Percentiles rank a stretch among this genome's conserved stretches.
Conservation (phyloP, 2,329 filamentous ascomycete species). For the Calonectria pseudoreteaudii region DNA sequence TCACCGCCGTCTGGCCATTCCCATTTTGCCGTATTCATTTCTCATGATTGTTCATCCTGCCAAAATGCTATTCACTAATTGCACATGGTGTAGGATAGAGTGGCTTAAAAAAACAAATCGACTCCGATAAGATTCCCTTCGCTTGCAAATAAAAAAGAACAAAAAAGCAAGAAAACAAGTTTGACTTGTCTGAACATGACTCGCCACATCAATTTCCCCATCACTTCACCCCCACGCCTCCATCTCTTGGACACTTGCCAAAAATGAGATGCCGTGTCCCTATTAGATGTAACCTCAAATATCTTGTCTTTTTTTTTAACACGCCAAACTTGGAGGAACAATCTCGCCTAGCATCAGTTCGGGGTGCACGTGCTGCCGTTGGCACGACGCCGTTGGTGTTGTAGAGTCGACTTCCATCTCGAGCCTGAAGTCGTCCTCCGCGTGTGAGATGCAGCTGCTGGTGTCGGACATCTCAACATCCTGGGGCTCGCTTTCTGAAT, state of each 20-base stretch:
- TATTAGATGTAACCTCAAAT: neutral
- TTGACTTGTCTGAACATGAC: neutral
- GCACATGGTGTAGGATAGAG: neutral
- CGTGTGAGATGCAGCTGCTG: conserved; percentile 50
- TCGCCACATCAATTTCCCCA: neutral
- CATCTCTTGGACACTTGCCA: neutral
- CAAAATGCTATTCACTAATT: conserved; percentile 30
- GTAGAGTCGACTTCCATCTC: conserved; percentile 52
- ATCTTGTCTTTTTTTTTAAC: conserved; percentile 48
- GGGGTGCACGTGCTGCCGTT: neutral
- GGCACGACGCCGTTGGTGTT: conserved; percentile 52
- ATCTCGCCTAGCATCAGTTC: conserved; percentile 24
- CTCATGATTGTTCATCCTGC: conserved; percentile 30
- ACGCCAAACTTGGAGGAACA: conserved; percentile 23
- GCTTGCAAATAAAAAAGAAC: neutral
- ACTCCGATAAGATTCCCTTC: neutral
- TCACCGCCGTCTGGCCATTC: neutral
- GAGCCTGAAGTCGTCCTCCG: conserved; percentile 46
- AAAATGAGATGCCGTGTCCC: neutral
- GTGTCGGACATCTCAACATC: conserved; percentile 65
- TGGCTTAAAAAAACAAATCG: neutral
- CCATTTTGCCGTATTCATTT: conserved; percentile 22
- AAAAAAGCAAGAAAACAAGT: neutral
- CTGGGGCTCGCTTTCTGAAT: conserved; percentile 44
- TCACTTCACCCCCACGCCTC: neutral